A percentile compares a stretch with the other conserved stretches of the same genome.
phyloP scores from a whole-genome alignment of 495 filamentous ascomycete species.

The Tuber aestivum region DNA sequence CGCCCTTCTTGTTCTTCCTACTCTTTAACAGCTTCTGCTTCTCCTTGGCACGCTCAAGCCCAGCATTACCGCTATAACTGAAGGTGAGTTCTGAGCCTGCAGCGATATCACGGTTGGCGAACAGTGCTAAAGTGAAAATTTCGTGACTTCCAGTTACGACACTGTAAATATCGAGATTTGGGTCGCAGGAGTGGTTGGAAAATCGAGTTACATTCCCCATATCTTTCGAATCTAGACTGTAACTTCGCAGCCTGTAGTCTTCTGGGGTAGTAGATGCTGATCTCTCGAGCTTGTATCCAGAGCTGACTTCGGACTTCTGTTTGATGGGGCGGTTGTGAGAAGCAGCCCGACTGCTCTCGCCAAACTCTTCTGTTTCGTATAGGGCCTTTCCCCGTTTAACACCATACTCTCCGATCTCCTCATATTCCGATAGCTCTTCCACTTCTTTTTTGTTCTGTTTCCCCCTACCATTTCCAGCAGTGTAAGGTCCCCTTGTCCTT shows the following conservation, averaged over 20 bases:
- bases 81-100: not conserved
- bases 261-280: not conserved
- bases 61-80: not conserved
- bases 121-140: not conserved
- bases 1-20: not conserved
- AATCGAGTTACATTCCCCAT: not conserved
- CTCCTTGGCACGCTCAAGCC: not conserved
- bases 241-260: not conserved
- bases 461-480: not conserved
- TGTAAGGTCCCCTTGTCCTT: not conserved
- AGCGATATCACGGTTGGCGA: not conserved
- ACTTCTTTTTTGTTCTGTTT: not conserved
- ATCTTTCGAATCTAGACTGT: not conserved
- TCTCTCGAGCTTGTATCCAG: not conserved
- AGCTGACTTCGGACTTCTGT: not conserved
- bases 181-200: not conserved
- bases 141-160: not conserved
- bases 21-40: not conserved
- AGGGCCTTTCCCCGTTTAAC: not conserved
- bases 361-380: not conserved
- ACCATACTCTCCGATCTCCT: not conserved
- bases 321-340: not conserved
- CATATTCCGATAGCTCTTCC: not conserved
- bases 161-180: slow-evolving; percentile 1
- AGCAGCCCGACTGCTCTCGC: not conserved